Percentiles rank a stretch among this genome's conserved stretches.
These are phyloP conservation scores for Penicillium glabrum DNA, from an alignment of 2,329 filamentous ascomycete genomes.

Conservation along the genomic window DNA sequence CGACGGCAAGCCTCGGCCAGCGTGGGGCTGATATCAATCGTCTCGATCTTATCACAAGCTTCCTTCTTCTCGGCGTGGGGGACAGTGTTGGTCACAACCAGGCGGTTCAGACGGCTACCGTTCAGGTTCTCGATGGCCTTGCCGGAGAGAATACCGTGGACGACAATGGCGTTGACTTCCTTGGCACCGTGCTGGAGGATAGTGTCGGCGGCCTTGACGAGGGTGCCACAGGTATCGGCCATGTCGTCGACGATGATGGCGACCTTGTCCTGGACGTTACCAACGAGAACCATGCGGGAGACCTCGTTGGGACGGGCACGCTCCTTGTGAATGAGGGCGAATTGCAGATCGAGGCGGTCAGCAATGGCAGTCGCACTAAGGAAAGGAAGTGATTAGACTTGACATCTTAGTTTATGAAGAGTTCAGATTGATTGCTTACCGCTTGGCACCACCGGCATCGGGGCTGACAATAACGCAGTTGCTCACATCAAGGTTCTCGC, in stretches of 20 bases:
- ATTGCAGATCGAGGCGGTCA: slow-evolving; percentile 83
- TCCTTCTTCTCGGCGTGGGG: slow-evolving; percentile 78
- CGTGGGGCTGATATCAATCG: slow-evolving; percentile 88
- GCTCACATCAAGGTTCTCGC: slow-evolving; percentile 75
- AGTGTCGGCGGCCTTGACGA: slow-evolving; percentile 84
- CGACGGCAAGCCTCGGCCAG: slow-evolving; percentile 51
- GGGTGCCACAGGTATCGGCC: slow-evolving; percentile 91
- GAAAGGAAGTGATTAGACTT: slow-evolving; percentile 2
- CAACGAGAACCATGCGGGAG: slow-evolving; percentile 92
- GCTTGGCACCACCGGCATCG: slow-evolving; percentile 91
- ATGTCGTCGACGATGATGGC: slow-evolving; percentile 98
- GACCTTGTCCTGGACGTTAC: slow-evolving; percentile 84
- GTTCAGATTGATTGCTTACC: slow-evolving; percentile 47
- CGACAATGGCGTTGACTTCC: slow-evolving; percentile 91
- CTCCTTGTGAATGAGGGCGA: slow-evolving; percentile 96
- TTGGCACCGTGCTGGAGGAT: slow-evolving; percentile 83
- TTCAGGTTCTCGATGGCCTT: slow-evolving; percentile 86
- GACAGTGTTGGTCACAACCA: slow-evolving; percentile 91
- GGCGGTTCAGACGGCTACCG: slow-evolving; percentile 68
- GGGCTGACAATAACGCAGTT: slow-evolving; percentile 94
- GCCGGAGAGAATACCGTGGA: slow-evolving; percentile 86
- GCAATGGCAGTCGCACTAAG: slow-evolving; percentile 82
- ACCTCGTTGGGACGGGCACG: slow-evolving; percentile 88
- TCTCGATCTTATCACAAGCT: slow-evolving; percentile 75
- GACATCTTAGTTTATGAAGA: background rate